Evolutionary conservation across 768 basidiomycete genomes (phyloP).

Genomic region (Pulveroboletus ravenelii): DNA sequence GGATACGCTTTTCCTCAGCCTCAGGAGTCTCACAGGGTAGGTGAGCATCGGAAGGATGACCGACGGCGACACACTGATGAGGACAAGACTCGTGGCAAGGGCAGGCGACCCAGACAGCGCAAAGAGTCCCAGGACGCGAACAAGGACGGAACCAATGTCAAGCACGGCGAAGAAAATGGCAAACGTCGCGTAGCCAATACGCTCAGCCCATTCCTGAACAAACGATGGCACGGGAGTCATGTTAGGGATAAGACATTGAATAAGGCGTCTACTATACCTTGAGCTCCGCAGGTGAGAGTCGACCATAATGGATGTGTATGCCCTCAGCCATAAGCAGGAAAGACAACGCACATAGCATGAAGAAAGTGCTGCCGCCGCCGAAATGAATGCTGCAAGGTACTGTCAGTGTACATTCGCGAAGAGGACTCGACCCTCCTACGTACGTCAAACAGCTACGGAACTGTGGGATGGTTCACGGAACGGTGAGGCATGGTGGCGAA

Average conservation of each 20-base stretch:
- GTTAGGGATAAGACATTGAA: not conserved
- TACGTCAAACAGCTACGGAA: slow-evolving; percentile 5
- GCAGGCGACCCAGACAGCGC: slow-evolving; percentile 9
- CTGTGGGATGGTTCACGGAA: not conserved
- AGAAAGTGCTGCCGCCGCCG: not conserved
- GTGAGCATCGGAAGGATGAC: slow-evolving; percentile 3
- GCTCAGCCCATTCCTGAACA: slow-evolving; percentile 7
- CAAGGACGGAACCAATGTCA: slow-evolving; percentile 18
- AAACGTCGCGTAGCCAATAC: slow-evolving; percentile 14
- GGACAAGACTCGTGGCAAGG: slow-evolving; percentile 9
- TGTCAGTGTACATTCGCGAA: not conserved
- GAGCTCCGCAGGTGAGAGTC: slow-evolving; percentile 19
- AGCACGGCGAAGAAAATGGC: slow-evolving; percentile 14
- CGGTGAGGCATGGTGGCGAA: not conserved
- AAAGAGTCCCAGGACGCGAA: slow-evolving; percentile 14
- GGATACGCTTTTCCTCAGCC: not conserved
- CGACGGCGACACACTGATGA: slow-evolving; percentile 8
- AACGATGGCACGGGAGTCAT: not conserved
- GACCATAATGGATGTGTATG: slow-evolving; percentile 16
- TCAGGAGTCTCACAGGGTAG: not conserved
- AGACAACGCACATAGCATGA: slow-evolving; percentile 10
- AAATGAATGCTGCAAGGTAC: slow-evolving; percentile 17
- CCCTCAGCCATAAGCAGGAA: slow-evolving; percentile 20
- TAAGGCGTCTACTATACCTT: slow-evolving; percentile 13
- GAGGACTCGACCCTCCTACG: not conserved